Evolutionary conservation across 2,329 filamentous ascomycete species (phyloP).

Genomic region (Apiospora malaysiana): DNA sequence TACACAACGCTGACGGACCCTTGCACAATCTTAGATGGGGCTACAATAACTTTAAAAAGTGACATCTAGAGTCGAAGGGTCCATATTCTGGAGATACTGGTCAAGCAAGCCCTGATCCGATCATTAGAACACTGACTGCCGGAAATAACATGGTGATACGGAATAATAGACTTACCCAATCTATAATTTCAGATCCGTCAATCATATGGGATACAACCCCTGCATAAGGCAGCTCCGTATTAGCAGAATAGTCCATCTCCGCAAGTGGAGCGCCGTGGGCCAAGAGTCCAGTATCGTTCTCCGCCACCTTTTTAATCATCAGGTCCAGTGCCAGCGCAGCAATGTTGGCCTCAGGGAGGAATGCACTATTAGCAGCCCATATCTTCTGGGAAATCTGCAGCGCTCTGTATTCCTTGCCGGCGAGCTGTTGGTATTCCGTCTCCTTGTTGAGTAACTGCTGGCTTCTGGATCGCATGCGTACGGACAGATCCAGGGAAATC

Average conservation of each 20-base stretch:
- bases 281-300: constrained; percentile 21
- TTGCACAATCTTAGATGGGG: background rate
- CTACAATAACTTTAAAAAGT: background rate
- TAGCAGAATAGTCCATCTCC: background rate
- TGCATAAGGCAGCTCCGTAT: background rate
- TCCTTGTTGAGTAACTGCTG: background rate
- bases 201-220: background rate
- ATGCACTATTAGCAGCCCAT: constrained; percentile 26
- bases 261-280: too few relatives aligned
- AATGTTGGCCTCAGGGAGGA: constrained; percentile 30
- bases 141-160: background rate
- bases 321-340: constrained; percentile 30
- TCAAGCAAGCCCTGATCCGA: background rate
- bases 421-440: constrained; percentile 17
- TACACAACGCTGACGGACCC: background rate
- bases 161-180: background rate
- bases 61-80: background rate
- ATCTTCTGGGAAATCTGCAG: constrained; percentile 31
- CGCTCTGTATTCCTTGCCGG: constrained; percentile 24
- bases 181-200: background rate
- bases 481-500: constrained; percentile 47
- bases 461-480: constrained; percentile 29
- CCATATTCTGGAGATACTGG: constrained; percentile 5
- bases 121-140: background rate
- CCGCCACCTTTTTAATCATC: constrained; percentile 27